Conservation (phyloP, 805 yeast genomes). For the Wickerhamiella lipophila region DNA sequence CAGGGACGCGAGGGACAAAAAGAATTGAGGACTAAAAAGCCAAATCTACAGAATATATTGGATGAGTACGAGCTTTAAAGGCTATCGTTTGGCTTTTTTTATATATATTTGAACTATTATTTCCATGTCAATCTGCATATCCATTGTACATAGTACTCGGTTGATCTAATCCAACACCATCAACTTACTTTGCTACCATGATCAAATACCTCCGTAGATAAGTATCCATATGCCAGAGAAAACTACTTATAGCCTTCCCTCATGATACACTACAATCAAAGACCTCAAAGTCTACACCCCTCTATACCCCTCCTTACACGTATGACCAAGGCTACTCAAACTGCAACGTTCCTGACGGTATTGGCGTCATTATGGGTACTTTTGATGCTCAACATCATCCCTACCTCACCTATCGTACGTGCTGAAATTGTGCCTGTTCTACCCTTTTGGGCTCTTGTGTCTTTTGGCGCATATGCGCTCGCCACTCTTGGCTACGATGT, state of each 20-base stretch:
- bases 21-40: neutral
- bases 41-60: neutral
- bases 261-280: neutral
- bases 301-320: neutral
- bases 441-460: slow-evolving; percentile 58
- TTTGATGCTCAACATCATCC: slow-evolving; percentile 40
- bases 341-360: slow-evolving; percentile 36
- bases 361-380: slow-evolving; percentile 43
- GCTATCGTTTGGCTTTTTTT: too few relatives aligned
- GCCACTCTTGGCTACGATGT: slow-evolving; percentile 60
- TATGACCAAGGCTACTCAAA: slow-evolving; percentile 61
- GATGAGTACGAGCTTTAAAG: slow-evolving; percentile 9
- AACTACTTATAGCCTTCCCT: too few relatives aligned
- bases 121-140: too few relatives aligned
- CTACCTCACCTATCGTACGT: slow-evolving; percentile 38
- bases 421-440: slow-evolving; percentile 48
- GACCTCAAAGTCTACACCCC: neutral
- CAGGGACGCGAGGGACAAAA: neutral
- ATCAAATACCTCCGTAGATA: too few relatives aligned
- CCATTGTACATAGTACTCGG: too few relatives aligned
- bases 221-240: too few relatives aligned
- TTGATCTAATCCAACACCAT: too few relatives aligned
- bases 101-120: too few relatives aligned
- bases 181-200: too few relatives aligned
- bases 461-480: slow-evolving; percentile 58